Base-by-base conservation (phyloP, 1,139 yeast species). In the Eremothecium gossypii region DNA sequence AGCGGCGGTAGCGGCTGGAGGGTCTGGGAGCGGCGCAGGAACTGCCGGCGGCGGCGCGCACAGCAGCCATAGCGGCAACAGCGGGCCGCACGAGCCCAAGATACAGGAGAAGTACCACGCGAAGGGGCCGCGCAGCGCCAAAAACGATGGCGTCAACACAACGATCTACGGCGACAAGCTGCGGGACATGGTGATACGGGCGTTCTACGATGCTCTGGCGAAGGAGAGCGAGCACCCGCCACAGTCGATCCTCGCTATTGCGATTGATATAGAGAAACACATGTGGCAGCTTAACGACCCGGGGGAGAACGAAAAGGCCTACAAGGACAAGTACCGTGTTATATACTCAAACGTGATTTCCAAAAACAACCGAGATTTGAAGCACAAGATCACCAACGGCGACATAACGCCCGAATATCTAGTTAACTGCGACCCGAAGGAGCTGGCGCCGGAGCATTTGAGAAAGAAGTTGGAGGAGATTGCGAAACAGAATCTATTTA, bases 381-480 rank as follows among this genome's bases (percentile, higher is more conserved):
- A 97, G 52, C 70, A 68, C 32, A 74, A 83, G 48, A 74, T 91
- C 37, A 72, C 83, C 28, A 63, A 71, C 13, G 83, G 86, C 13
- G 80, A 76, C 43, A 72, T 91, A 38, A 49, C 71, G 27, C 79
- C 96, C 1, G 67, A 70, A 13, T 72, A 77, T 37, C 75, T 91
- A 52, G 81, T 83, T 42, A 74, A 67, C 35, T 89, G 93, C 95
- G 69, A 80, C 30, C 94, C 96, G 8, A 86, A 82, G 57, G 98
- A 91, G 51, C 74, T 91, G 80, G 97, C 97, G 0, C 95, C 96
- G 2, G 96, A 86, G 57, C 69, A 81, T 8, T 74, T 91, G 52
- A 85, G 83, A 65, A 76, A 83, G 61, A 94, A 87, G 60, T 73
- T 89, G 52, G 93, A 87, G 57, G 79, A 83, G 55, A 74, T 91